These are phyloP conservation scores for Gossypium gossypioides DNA, from an alignment of 441 rosid species.

Conservation along the genomic window DNA sequence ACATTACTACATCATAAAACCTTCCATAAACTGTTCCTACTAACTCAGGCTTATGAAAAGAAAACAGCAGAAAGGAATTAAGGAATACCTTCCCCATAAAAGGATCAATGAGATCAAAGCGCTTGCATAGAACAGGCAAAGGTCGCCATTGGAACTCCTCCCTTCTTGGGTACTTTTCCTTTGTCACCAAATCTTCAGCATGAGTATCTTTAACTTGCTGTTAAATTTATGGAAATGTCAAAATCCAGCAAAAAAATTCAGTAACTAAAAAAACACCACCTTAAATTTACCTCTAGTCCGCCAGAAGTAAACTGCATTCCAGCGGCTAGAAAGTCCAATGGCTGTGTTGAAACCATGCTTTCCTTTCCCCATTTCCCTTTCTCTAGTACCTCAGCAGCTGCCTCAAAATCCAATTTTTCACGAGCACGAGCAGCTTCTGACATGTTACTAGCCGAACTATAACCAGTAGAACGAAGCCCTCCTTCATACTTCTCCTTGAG, in stretches of 20 bases:
- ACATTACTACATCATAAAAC: neutral
- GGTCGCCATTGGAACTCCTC: conserved; percentile 97
- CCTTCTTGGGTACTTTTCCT: conserved; percentile 58
- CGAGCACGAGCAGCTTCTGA: conserved; percentile 90
- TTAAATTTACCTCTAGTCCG: conserved; percentile 56
- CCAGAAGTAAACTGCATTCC: conserved; percentile 74
- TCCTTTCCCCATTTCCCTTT: conserved; percentile 56
- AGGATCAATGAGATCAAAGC: conserved; percentile 93
- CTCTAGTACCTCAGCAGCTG: conserved; percentile 84
- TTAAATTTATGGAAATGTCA: conserved; percentile 8
- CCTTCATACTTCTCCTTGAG: conserved; percentile 87
- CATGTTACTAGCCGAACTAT: conserved; percentile 49
- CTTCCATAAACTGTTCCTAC: neutral
- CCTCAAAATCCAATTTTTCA: conserved; percentile 93
- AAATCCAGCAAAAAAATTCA: conserved; percentile 13
- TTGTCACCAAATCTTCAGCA: conserved; percentile 37
- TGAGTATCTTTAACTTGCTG: conserved; percentile 49
- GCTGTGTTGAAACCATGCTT: conserved; percentile 30
- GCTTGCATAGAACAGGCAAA: conserved; percentile 77
- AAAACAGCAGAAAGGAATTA: conserved; percentile 1
- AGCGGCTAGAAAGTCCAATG: conserved; percentile 37
- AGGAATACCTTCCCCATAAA: conserved; percentile 76
- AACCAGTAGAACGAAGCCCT: conserved; percentile 64
- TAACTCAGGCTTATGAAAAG: neutral
- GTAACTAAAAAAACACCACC: conserved; percentile 8